Evolutionary conservation across 164 flowering plant genomes (phyloP).

Genomic region (grape (Vitis vinifera)): DNA sequence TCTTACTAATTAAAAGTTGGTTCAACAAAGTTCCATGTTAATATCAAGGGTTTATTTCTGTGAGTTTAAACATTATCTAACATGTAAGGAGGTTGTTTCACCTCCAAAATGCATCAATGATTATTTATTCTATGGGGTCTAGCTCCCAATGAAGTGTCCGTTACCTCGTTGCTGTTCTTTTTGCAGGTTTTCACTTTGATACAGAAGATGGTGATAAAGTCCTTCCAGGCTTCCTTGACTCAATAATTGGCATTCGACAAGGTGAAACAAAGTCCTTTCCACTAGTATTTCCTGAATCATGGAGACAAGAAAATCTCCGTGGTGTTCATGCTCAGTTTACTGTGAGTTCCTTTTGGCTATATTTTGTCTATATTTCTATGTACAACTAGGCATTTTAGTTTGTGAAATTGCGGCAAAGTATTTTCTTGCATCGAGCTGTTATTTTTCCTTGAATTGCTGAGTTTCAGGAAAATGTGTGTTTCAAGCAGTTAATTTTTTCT

Average conservation of each 20-base stretch:
- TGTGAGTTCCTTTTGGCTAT: constrained; percentile 46
- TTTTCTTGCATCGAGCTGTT: too few relatives aligned
- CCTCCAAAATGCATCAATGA: background rate
- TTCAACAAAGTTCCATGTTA: too few relatives aligned
- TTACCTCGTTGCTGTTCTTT: background rate
- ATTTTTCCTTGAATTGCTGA: too few relatives aligned
- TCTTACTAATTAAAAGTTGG: too few relatives aligned
- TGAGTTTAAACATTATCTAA: background rate
- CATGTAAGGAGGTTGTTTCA: background rate
- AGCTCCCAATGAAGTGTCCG: background rate
- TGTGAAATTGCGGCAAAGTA: background rate
- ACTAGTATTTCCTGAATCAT: constrained; percentile 77
- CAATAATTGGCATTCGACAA: constrained; percentile 65
- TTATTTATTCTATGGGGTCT: background rate
- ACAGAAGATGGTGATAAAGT: constrained; percentile 84
- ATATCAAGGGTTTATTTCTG: too few relatives aligned
- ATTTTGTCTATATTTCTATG: background rate
- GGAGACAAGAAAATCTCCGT: constrained; percentile 87
- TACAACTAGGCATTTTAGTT: background rate
- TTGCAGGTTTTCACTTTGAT: constrained; percentile 81
- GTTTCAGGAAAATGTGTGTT: too few relatives aligned
- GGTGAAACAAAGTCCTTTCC: constrained; percentile 90
- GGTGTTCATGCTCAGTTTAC: constrained; percentile 80
- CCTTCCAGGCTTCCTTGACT: constrained; percentile 80
- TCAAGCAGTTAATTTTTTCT: too few relatives aligned